These are phyloP conservation scores for Datura wrightii DNA, from an alignment of 257 asterid species.

Conservation along the genomic window DNA sequence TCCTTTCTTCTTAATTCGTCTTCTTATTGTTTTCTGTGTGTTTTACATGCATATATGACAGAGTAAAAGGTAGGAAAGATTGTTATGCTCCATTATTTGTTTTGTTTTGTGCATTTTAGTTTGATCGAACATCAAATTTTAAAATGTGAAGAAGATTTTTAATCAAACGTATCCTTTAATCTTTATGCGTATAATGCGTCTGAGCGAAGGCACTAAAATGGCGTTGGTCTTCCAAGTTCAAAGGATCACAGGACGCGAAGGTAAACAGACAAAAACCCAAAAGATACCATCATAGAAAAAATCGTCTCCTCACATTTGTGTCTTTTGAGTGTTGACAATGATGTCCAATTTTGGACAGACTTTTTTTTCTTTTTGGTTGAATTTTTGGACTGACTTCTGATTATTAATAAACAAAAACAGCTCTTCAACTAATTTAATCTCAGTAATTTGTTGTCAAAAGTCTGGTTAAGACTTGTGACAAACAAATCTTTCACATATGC, in stretches of 20 bases:
- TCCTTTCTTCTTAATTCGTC: background rate
- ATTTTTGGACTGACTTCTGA: no score
- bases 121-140: background rate
- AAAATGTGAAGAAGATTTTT: background rate
- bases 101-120: background rate
- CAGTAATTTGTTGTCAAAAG: constrained; percentile 17
- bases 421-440: background rate
- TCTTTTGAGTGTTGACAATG: background rate
- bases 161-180: background rate
- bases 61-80: no score
- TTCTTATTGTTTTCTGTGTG: background rate
- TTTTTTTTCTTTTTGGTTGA: no score
- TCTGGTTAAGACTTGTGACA: background rate
- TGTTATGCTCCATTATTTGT: no score
- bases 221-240: background rate
- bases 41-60: background rate
- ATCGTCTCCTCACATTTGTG: background rate
- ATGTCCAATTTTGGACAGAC: background rate
- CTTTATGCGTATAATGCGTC: rapidly evolving
- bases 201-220: background rate
- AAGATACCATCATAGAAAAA: background rate
- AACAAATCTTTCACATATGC: constrained; percentile 5
- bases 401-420: background rate
- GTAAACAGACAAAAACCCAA: background rate
- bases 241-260: background rate